Conservation (phyloP, 129 eudicot genomes). For the Deinandra increscens region DNA sequence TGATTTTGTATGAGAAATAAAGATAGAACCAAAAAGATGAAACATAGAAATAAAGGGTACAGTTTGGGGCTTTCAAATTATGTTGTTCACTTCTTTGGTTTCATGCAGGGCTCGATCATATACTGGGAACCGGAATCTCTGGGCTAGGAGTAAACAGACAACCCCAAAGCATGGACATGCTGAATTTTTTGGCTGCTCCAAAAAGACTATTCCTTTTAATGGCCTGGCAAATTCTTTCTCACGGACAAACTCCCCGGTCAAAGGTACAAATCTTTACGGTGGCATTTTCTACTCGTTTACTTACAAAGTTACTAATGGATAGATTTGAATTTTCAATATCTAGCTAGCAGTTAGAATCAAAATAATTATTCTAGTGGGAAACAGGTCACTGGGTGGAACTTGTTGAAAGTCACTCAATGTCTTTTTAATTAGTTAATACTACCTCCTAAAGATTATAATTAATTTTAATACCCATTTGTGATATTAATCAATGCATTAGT, state of each 20-base stretch:
- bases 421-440: neutral
- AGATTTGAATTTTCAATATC: too few relatives aligned
- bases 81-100: conserved; percentile 24
- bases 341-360: too few relatives aligned
- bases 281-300: neutral
- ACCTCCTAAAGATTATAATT: neutral
- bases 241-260: conserved; percentile 45
- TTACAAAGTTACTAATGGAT: too few relatives aligned
- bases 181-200: conserved; percentile 70
- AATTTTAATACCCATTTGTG: too few relatives aligned
- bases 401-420: neutral
- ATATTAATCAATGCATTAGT: neutral
- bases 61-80: neutral
- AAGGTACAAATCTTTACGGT: conserved; percentile 40
- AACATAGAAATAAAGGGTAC: neutral
- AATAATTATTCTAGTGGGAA: neutral
- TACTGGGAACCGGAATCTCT: conserved; percentile 25
- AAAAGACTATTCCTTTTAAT: conserved; percentile 34
- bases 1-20: neutral
- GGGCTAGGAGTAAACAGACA: conserved; percentile 34
- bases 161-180: conserved; percentile 40
- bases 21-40: neutral
- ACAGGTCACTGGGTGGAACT: neutral
- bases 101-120: conserved; percentile 35
- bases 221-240: conserved; percentile 43